These are phyloP conservation scores for Exserohilum rostratum DNA, from an alignment of 2,329 filamentous ascomycete species.

Conservation along the genomic window DNA sequence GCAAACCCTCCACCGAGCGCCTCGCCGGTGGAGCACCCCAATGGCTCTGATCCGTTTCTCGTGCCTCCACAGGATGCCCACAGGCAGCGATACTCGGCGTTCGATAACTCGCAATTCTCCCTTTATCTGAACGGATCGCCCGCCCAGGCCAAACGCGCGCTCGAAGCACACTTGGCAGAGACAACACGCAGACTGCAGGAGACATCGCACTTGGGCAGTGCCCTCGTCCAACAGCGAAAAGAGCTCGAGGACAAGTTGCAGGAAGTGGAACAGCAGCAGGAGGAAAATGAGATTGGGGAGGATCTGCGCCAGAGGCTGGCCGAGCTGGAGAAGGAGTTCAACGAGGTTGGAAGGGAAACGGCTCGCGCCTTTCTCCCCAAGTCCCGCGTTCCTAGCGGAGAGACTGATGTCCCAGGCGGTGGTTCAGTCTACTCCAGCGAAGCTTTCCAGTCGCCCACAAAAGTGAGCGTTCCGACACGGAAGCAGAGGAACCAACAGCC, in stretches of 20 bases:
- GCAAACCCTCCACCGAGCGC: slow-evolving; percentile 51
- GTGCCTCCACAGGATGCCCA: slow-evolving; percentile 46
- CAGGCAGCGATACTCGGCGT: slow-evolving; percentile 77
- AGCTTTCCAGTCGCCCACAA: slow-evolving; percentile 84
- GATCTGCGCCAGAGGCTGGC: slow-evolving; percentile 82
- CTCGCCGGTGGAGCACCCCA: slow-evolving; percentile 47
- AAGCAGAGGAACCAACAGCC: slow-evolving; percentile 89
- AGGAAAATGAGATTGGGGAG: slow-evolving; percentile 74
- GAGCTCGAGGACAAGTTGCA: slow-evolving; percentile 80
- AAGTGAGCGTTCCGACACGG: slow-evolving; percentile 83
- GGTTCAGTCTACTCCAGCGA: slow-evolving; percentile 73
- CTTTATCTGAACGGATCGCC: slow-evolving; percentile 79
- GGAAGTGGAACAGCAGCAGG: slow-evolving; percentile 78
- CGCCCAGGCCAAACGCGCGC: slow-evolving; percentile 81
- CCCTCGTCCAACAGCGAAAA: slow-evolving; percentile 84
- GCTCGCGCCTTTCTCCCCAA: slow-evolving; percentile 89
- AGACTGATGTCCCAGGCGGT: slow-evolving; percentile 40
- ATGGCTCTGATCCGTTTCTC: slow-evolving; percentile 54
- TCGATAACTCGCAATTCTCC: slow-evolving; percentile 80
- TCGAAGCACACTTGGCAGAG: slow-evolving; percentile 90
- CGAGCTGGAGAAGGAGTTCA: slow-evolving; percentile 93
- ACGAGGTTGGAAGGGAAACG: slow-evolving; percentile 88
- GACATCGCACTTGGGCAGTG: slow-evolving; percentile 84
- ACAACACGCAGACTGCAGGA: slow-evolving; percentile 91
- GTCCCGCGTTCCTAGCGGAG: slow-evolving; percentile 69